A percentile compares a stretch with the other conserved stretches of the same genome.
These are phyloP conservation scores for Stemphylium beticola DNA, from an alignment of 2,329 filamentous ascomycete species.

Conservation along the genomic window DNA sequence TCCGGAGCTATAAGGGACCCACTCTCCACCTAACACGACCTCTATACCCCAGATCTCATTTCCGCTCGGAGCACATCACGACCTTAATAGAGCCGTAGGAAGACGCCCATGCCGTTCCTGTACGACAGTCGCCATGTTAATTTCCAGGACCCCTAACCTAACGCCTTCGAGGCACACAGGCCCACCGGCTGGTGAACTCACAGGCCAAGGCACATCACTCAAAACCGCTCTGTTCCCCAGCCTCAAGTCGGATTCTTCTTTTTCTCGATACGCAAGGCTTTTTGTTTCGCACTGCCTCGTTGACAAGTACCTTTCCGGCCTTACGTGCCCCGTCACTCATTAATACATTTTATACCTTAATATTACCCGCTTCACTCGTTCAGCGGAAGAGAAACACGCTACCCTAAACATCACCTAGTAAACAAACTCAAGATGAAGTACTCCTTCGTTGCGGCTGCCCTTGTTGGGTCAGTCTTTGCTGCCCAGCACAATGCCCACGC, in stretches of 20 bases:
- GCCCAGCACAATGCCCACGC: constrained; percentile 70
- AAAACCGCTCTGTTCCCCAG: constrained; percentile 40
- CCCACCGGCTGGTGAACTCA: constrained; percentile 11
- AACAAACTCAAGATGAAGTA: constrained; percentile 73
- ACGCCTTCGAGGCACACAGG: constrained; percentile 25
- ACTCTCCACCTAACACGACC: constrained; percentile 9
- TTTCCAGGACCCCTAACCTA: constrained; percentile 44
- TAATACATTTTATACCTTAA: constrained; percentile 34
- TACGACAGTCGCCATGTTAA: constrained; percentile 30
- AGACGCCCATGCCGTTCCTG: constrained; percentile 35
- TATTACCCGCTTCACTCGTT: constrained; percentile 81
- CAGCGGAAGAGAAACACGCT: constrained; percentile 70
- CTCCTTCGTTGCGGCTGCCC: constrained; percentile 66
- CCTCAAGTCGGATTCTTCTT: constrained; percentile 23
- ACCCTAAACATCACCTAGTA: constrained; percentile 33
- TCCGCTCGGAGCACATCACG: constrained; percentile 35
- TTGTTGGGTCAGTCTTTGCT: constrained; percentile 61
- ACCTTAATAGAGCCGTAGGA: constrained; percentile 28
- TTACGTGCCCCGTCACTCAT: constrained; percentile 48
- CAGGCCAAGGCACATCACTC: constrained; percentile 31
- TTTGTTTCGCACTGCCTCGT: constrained; percentile 43
- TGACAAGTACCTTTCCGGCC: constrained; percentile 37
- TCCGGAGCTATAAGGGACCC: constrained; percentile 1
- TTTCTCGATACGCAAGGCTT: constrained; percentile 38
- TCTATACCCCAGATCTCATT: constrained; percentile 41